Percentiles rank a stretch among this genome's conserved stretches.
Conservation (phyloP, 441 rosid genomes). For the Arabidopsis lyrata region DNA sequence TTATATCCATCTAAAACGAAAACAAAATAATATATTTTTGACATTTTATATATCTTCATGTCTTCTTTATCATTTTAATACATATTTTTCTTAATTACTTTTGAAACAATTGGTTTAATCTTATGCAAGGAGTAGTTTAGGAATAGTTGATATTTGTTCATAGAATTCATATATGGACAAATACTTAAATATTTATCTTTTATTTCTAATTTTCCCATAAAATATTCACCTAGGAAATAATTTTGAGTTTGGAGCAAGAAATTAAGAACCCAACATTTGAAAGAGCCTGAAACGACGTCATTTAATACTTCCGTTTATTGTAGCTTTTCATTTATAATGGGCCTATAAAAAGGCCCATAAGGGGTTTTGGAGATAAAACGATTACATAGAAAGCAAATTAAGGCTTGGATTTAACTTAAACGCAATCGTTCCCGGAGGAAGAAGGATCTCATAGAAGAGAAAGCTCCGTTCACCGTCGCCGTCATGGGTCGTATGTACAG, state of each 20-base stretch:
- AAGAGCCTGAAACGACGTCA: not conserved
- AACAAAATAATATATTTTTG: too few species aligned
- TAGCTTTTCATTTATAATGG: not conserved
- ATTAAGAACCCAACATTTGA: too few species aligned
- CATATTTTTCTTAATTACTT: too few species aligned
- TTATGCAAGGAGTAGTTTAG: too few species aligned
- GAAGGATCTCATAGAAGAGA: not conserved
- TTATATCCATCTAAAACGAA: too few species aligned
- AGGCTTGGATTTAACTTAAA: not conserved
- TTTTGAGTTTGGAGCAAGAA: not conserved
- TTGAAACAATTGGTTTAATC: too few species aligned
- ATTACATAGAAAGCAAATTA: not conserved
- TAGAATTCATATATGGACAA: too few species aligned
- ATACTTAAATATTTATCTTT: too few species aligned
- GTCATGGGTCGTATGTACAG: constrained; percentile 86
- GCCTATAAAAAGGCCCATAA: not conserved
- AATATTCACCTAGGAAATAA: not conserved
- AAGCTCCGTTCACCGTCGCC: not conserved
- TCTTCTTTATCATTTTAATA: too few species aligned
- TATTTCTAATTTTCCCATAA: too few species aligned
- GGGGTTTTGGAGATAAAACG: not conserved
- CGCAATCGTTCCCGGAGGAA: not conserved
- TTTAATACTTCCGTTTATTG: not conserved
- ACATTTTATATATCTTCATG: too few species aligned
- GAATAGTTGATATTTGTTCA: too few species aligned